Base-by-base conservation (phyloP, 2,329 filamentous ascomycete species). In the Talaromyces piceae region DNA sequence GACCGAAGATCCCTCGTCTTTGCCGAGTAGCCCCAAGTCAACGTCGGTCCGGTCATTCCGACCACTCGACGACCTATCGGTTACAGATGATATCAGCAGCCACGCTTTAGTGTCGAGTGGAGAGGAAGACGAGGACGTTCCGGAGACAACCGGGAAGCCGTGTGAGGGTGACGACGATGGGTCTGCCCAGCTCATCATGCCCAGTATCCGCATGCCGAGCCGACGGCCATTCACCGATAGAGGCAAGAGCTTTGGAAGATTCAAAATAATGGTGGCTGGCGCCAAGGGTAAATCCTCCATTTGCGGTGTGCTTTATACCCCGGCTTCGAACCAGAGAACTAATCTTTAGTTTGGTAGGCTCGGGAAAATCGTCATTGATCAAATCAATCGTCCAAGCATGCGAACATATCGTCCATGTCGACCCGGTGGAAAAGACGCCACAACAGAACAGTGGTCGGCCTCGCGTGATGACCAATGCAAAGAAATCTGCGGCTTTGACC, bases 341-440 rank as follows among this genome's bases (percentile, higher is more conserved):
- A 26, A 55, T 22, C n/a, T n/a, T n/a, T n/a, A n/a, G 22, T 13
- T 39, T 39, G 4, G 46, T 54, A 91, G 89, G 86, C 25, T 78
- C 86, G 44, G 93, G 93, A 30, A 97, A 97, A 72, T 91, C 90
- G 1, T 91, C 88, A 3, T 78, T 97, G 46, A 87, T 97, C 60
- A 88, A 86, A 64, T 88, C 89, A 2, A 88, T 98, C 43, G 83
- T 94, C 13, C 89, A 95, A 63, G 78, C 75, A 3, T 95, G 89
- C 66, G 83, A 91, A 62, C 88, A 97, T 63, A 95, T 98, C 56
- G 91, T 97, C 2, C 91, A 98, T 65, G 83, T 95, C 49, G 91
- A 97, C 63, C 78, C 86, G 2, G 66, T 75, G 26, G 64, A 67
- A 22, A 41, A 20, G 7, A 46, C 51, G 5, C 25, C 16, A 9